A percentile compares a stretch with the other conserved stretches of the same genome.
Evolutionary conservation across 1,284 basidiomycete species (phyloP).

Genomic region (Laetiporus sulphureus): DNA sequence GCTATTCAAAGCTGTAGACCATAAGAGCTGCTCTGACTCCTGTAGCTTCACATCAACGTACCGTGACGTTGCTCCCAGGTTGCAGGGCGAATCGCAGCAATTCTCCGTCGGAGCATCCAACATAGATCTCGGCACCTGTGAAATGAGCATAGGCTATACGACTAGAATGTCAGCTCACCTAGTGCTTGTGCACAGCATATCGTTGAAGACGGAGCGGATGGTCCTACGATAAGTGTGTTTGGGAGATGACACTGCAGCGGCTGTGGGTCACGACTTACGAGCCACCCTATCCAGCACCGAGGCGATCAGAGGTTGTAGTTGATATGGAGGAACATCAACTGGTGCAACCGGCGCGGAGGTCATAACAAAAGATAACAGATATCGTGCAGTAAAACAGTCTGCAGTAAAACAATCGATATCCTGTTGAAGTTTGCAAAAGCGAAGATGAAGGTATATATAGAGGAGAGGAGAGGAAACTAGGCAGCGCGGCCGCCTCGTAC

Average conservation of each 20-base stretch:
- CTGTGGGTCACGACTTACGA: slow-evolving; percentile 12
- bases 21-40: background rate
- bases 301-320: slow-evolving; percentile 46
- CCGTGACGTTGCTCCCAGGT: slow-evolving; percentile 44
- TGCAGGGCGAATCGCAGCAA: slow-evolving; percentile 62
- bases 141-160: background rate
- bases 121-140: slow-evolving; percentile 62
- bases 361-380: too few relatives aligned
- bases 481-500: too few relatives aligned
- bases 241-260: background rate
- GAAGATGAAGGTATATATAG: too few relatives aligned
- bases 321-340: slow-evolving; percentile 58
- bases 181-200: slow-evolving; percentile 31
- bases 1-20: slow-evolving; percentile 27
- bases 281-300: slow-evolving; percentile 28
- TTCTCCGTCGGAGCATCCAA: slow-evolving; percentile 69
- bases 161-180: slow-evolving; percentile 19
- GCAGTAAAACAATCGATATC: too few relatives aligned
- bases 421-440: too few relatives aligned
- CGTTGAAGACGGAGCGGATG: slow-evolving; percentile 17
- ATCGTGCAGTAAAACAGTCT: too few relatives aligned
- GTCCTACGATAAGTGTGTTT: slow-evolving; percentile 9
- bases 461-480: too few relatives aligned
- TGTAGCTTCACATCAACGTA: slow-evolving; percentile 24
- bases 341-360: too few relatives aligned